Conservation (phyloP, 73 alveolate genomes). For the Paramecium sexaurelia region DNA sequence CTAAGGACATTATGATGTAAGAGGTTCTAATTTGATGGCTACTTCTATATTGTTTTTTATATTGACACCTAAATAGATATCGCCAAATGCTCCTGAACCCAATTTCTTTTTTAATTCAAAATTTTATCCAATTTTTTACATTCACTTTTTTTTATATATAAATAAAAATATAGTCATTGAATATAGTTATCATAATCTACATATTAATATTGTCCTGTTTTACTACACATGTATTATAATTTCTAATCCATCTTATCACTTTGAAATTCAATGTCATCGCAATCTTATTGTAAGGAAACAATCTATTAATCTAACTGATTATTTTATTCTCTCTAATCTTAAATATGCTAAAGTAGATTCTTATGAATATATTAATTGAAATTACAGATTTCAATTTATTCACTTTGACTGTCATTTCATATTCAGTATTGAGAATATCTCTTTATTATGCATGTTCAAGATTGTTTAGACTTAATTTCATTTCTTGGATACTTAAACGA, state of each 20-base stretch:
- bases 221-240: background rate
- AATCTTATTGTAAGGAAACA: background rate
- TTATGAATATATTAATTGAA: background rate
- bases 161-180: background rate
- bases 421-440: background rate
- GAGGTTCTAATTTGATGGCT: conserved; percentile 86
- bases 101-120: conserved; percentile 71
- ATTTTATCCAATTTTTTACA: background rate
- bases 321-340: background rate
- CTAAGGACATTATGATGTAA: conserved; percentile 82
- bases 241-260: background rate
- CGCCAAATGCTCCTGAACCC: conserved; percentile 94
- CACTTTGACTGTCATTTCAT: background rate
- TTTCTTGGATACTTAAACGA: background rate
- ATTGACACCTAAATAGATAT: conserved; percentile 81
- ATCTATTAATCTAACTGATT: background rate
- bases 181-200: background rate
- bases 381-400: background rate
- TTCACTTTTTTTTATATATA: background rate
- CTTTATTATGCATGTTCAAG: background rate
- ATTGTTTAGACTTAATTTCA: background rate
- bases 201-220: conserved; percentile 10
- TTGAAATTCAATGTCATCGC: conserved; percentile 1
- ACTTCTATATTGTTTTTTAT: conserved; percentile 82
- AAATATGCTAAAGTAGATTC: background rate